Conservation (phyloP, 768 basidiomycete genomes). For the Bullera alba region DNA sequence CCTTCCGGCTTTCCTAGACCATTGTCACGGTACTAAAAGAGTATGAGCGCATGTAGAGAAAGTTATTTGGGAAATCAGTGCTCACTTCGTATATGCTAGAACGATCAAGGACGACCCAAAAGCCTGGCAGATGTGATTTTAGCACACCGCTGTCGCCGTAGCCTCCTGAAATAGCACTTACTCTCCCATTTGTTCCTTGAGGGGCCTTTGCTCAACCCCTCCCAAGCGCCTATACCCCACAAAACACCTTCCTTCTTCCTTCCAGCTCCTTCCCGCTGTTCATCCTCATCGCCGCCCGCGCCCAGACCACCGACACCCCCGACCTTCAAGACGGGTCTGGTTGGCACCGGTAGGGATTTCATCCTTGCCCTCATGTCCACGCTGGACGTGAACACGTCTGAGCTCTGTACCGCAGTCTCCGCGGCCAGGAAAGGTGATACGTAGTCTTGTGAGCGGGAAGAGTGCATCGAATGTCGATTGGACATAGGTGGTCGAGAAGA, state of each 20-base stretch:
- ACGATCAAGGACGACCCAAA: conserved; percentile 44
- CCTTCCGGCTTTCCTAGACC: conserved; percentile 29
- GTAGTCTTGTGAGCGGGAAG: conserved; percentile 11
- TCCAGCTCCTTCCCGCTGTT: conserved; percentile 32
- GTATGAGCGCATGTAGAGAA: not conserved
- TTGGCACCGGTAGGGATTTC: not conserved
- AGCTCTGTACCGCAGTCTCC: not conserved
- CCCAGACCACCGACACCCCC: conserved; percentile 23
- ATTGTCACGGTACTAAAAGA: conserved; percentile 33
- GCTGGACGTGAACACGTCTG: not conserved
- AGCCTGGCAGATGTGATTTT: conserved; percentile 28
- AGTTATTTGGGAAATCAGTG: not conserved
- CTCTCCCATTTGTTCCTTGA: conserved; percentile 44
- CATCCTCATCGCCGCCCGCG: conserved; percentile 32
- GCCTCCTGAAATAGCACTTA: conserved; percentile 14
- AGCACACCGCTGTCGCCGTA: not conserved
- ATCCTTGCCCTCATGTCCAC: conserved; percentile 1
- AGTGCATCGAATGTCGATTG: conserved; percentile 15
- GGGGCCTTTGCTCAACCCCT: conserved; percentile 32
- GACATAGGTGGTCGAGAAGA: conserved; percentile 8
- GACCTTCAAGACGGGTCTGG: not conserved
- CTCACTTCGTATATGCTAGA: conserved; percentile 43
- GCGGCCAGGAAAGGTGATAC: conserved; percentile 11
- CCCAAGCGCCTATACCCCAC: conserved; percentile 43
- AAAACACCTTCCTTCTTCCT: conserved; percentile 45